Conservation (phyloP, 805 yeast species). For the Candida mattraensis region DNA sequence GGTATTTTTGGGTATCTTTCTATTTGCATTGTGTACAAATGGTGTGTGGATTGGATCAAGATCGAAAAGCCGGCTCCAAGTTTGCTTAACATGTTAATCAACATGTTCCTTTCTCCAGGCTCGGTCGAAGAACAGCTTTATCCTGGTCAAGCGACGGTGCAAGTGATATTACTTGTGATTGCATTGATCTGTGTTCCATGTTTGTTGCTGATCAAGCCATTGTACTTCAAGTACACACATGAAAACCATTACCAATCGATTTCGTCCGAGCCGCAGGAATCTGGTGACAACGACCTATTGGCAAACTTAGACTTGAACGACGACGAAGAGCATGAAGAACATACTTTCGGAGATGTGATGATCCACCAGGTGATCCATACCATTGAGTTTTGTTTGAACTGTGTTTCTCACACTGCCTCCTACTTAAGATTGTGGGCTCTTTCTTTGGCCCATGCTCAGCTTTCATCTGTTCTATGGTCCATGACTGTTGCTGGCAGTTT, state of each 20-base stretch:
- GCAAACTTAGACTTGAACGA: slow-evolving; percentile 40
- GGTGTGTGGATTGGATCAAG: slow-evolving; percentile 90
- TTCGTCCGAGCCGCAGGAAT: slow-evolving; percentile 26
- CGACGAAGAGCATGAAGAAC: slow-evolving; percentile 55
- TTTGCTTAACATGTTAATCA: slow-evolving; percentile 88
- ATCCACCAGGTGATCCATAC: slow-evolving; percentile 98
- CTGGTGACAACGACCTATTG: slow-evolving; percentile 33
- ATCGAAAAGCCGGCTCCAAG: slow-evolving; percentile 85
- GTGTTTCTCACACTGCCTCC: slow-evolving; percentile 98
- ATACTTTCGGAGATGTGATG: slow-evolving; percentile 88
- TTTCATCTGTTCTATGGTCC: slow-evolving; percentile 91
- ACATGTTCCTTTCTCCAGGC: slow-evolving; percentile 95
- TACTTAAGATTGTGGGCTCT: slow-evolving; percentile 96
- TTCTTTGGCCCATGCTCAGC: slow-evolving; percentile 94
- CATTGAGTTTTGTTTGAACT: slow-evolving; percentile 93
- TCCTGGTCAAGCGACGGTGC: slow-evolving; percentile 76
- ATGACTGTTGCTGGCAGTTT: slow-evolving; percentile 90
- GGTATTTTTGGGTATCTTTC: slow-evolving; percentile 93
- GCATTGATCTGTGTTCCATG: slow-evolving; percentile 93
- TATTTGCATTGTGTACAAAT: slow-evolving; percentile 83
- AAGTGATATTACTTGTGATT: slow-evolving; percentile 64
- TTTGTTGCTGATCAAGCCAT: slow-evolving; percentile 81
- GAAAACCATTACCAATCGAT: slow-evolving; percentile 52
- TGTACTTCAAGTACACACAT: slow-evolving; percentile 45
- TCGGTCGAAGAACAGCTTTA: slow-evolving; percentile 76